A percentile compares a stretch with the other conserved stretches of the same genome.
phyloP scores from a whole-genome alignment of 1,284 basidiomycete genomes.

The Veloboletus limbatus region DNA sequence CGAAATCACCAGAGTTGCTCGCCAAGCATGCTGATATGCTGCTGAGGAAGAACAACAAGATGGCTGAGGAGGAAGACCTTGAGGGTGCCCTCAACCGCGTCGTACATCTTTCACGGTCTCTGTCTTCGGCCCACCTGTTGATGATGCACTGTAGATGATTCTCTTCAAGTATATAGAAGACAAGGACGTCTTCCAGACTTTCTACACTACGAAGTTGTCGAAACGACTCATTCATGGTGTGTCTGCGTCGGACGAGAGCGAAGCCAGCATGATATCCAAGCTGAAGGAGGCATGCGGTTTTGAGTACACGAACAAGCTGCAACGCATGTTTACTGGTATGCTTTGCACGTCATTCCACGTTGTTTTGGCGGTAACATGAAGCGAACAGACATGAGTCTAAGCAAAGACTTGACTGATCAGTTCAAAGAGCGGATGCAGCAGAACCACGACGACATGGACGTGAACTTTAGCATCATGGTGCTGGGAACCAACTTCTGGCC shows the following conservation, averaged over 20 bases:
- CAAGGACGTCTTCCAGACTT: slow-evolving; percentile 99
- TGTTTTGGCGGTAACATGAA: slow-evolving; percentile 5
- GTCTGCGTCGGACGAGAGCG: slow-evolving; percentile 95
- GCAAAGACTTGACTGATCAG: slow-evolving; percentile 93
- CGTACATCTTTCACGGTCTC: slow-evolving; percentile 46
- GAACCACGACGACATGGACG: slow-evolving; percentile 79
- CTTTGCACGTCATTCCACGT: slow-evolving; percentile 1
- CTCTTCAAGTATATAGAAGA: slow-evolving; percentile 99
- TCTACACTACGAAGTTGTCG: slow-evolving; percentile 96
- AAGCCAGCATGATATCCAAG: slow-evolving; percentile 98
- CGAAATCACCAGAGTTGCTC: slow-evolving; percentile 93
- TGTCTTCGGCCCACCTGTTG: background rate
- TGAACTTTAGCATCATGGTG: slow-evolving; percentile 93
- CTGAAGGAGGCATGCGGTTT: slow-evolving; percentile 98
- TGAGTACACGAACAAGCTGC: slow-evolving; percentile 98
- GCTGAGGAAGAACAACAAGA: slow-evolving; percentile 94
- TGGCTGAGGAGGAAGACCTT: slow-evolving; percentile 87
- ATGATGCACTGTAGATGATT: slow-evolving; percentile 70
- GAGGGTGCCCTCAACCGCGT: slow-evolving; percentile 90
- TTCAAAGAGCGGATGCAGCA: slow-evolving; percentile 95
- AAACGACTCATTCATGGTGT: slow-evolving; percentile 91
- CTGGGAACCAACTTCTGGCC: slow-evolving; percentile 98
- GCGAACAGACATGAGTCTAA: slow-evolving; percentile 83
- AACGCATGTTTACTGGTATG: slow-evolving; percentile 95
- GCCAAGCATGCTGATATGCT: slow-evolving; percentile 93